phyloP scores from a whole-genome alignment of 73 alveolate species.

The Uronychia setigera region DNA sequence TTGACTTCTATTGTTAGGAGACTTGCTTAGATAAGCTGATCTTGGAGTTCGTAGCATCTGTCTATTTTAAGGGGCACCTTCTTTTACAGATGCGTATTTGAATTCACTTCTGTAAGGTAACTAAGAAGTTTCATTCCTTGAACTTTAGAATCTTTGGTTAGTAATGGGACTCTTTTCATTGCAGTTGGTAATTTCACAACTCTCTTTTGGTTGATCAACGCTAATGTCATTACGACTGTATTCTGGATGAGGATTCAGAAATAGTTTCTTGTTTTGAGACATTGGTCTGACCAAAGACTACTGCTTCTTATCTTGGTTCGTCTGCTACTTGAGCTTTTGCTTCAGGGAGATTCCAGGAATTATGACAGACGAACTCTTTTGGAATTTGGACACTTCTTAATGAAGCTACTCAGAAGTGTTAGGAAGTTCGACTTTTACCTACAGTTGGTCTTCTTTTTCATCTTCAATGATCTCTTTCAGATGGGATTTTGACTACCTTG shows the following conservation, averaged over 20 bases:
- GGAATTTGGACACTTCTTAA: no score
- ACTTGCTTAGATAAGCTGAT: neutral
- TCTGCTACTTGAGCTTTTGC: neutral
- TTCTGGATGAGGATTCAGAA: neutral
- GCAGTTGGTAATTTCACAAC: neutral
- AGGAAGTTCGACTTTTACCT: no score
- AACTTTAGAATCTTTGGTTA: neutral
- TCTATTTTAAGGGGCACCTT: no score
- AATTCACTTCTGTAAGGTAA: no score
- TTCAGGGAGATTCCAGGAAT: no score
- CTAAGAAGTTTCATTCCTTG: no score
- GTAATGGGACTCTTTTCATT: neutral
- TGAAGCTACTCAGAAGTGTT: no score
- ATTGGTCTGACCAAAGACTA: neutral
- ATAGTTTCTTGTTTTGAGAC: neutral
- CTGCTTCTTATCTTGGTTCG: neutral
- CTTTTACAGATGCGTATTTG: neutral
- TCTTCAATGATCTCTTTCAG: no score
- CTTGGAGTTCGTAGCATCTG: neutral
- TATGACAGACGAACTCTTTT: no score
- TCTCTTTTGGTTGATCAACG: neutral
- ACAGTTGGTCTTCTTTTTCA: no score
- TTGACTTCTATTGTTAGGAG: no score
- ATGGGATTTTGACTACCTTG: no score
- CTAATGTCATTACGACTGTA: neutral